These are phyloP conservation scores for Conticribra guillardii DNA, from an alignment of 108 stramenopile species.

Conservation along the genomic window DNA sequence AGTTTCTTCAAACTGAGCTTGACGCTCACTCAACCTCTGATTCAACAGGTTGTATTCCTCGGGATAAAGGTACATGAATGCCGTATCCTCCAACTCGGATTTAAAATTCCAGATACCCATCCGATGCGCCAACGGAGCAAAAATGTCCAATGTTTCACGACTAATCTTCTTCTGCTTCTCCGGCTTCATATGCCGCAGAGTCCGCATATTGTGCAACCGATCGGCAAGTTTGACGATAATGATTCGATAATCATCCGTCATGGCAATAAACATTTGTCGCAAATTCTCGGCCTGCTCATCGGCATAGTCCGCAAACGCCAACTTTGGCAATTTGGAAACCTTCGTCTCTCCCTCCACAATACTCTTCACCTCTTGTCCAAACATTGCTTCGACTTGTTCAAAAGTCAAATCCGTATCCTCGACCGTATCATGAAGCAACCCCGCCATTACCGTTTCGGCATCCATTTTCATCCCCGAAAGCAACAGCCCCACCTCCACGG, in stretches of 20 bases:
- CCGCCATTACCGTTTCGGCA: slow-evolving; percentile 90
- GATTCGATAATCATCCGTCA: slow-evolving; percentile 96
- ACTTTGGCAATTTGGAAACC: slow-evolving; percentile 91
- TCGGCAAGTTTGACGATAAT: slow-evolving; percentile 97
- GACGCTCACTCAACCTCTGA: slow-evolving; percentile 63
- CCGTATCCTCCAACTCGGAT: slow-evolving; percentile 94
- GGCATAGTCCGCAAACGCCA: slow-evolving; percentile 79
- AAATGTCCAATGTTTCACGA: slow-evolving; percentile 93
- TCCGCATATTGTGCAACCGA: slow-evolving; percentile 96
- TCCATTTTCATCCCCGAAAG: slow-evolving; percentile 93
- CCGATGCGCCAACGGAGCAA: slow-evolving; percentile 95
- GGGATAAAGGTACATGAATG: slow-evolving; percentile 95
- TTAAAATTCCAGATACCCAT: slow-evolving; percentile 98
- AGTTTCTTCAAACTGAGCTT: slow-evolving; percentile 73
- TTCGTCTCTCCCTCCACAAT: slow-evolving; percentile 98
- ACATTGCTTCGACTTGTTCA: slow-evolving; percentile 89
- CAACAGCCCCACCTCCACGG: slow-evolving; percentile 87
- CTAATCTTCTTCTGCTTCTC: slow-evolving; percentile 93
- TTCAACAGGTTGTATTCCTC: slow-evolving; percentile 88
- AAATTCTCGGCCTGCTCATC: slow-evolving; percentile 95
- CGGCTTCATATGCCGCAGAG: slow-evolving; percentile 89
- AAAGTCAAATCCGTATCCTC: slow-evolving; percentile 96
- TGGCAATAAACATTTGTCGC: slow-evolving; percentile 96
- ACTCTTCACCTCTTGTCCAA: slow-evolving; percentile 81
- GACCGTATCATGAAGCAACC: slow-evolving; percentile 96